Evolutionary conservation across 2,329 filamentous ascomycete species (phyloP).

Genomic region (Pseudofabraea citricarpa): DNA sequence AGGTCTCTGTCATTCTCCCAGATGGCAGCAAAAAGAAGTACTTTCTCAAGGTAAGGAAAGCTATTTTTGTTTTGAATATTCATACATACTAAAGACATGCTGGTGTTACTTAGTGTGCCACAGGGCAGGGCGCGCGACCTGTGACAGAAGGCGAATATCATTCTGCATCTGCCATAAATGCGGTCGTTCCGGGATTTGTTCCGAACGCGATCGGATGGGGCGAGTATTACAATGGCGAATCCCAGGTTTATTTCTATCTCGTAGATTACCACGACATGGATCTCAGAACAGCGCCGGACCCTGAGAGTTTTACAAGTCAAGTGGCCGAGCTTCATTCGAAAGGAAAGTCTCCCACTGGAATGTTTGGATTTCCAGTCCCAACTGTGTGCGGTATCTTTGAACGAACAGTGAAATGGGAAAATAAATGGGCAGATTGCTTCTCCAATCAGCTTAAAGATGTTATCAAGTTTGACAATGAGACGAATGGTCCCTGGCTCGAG

Average conservation of each 20-base stretch:
- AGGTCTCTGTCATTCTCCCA: no score
- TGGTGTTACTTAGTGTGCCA: no score
- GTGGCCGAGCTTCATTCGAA: constrained; percentile 19
- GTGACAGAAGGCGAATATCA: constrained; percentile 7
- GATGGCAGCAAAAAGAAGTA: no score
- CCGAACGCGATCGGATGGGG: constrained; percentile 5
- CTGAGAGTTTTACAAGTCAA: constrained; percentile 10
- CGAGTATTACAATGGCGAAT: background rate
- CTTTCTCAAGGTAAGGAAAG: no score
- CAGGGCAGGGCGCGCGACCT: no score
- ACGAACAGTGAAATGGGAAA: constrained; percentile 17
- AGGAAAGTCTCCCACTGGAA: constrained; percentile 19
- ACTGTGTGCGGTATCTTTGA: constrained; percentile 18
- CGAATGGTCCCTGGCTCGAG: constrained; percentile 17
- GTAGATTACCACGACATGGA: constrained; percentile 19
- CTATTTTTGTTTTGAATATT: no score
- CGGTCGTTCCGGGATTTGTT: background rate
- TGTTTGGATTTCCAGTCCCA: constrained; percentile 23
- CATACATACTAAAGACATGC: no score
- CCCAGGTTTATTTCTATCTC: constrained; percentile 16
- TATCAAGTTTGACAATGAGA: constrained; percentile 16
- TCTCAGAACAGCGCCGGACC: constrained; percentile 13
- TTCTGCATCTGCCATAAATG: constrained; percentile 1
- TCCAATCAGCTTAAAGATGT: constrained; percentile 18
- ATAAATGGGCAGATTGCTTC: constrained; percentile 32